phyloP scores from a whole-genome alignment of 805 yeast species.

The Zygoascus flipseniorum region DNA sequence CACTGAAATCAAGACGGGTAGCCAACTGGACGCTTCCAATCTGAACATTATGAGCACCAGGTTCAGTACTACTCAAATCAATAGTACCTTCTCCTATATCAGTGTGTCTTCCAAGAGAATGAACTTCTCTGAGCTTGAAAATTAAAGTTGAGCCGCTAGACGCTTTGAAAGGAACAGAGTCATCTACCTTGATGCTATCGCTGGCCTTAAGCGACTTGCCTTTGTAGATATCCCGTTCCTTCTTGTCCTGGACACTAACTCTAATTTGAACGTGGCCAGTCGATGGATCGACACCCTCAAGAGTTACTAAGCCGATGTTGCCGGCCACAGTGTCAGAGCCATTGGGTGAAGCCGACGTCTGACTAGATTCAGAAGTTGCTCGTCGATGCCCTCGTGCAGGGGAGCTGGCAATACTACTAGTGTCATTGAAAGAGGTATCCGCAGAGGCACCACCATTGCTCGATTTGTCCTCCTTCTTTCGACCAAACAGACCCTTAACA shows the following conservation, averaged over 20 bases:
- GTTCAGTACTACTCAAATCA: slow-evolving; percentile 11
- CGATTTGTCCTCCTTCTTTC: slow-evolving; percentile 8
- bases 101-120: slow-evolving; percentile 61
- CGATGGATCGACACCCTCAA: slow-evolving; percentile 16
- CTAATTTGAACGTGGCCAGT: slow-evolving; percentile 38
- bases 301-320: slow-evolving; percentile 18
- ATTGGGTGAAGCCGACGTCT: slow-evolving; percentile 11
- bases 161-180: slow-evolving; percentile 59
- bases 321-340: slow-evolving; percentile 14
- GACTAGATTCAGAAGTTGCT: slow-evolving; percentile 12
- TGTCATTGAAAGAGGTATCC: slow-evolving; percentile 17
- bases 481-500: slow-evolving; percentile 36
- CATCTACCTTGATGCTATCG: slow-evolving; percentile 38
- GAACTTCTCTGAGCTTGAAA: slow-evolving; percentile 57
- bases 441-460: slow-evolving; percentile 30
- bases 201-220: slow-evolving; percentile 51
- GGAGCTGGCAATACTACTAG: neutral
- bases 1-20: neutral
- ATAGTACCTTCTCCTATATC: slow-evolving; percentile 55
- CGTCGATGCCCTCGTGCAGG: slow-evolving; percentile 12
- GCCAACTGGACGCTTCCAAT: neutral
- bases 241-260: slow-evolving; percentile 28
- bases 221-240: slow-evolving; percentile 51
- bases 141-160: slow-evolving; percentile 50
- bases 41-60: neutral